Conservation (phyloP, 2,329 filamentous ascomycete species). For the Chaetomium strumarium region DNA sequence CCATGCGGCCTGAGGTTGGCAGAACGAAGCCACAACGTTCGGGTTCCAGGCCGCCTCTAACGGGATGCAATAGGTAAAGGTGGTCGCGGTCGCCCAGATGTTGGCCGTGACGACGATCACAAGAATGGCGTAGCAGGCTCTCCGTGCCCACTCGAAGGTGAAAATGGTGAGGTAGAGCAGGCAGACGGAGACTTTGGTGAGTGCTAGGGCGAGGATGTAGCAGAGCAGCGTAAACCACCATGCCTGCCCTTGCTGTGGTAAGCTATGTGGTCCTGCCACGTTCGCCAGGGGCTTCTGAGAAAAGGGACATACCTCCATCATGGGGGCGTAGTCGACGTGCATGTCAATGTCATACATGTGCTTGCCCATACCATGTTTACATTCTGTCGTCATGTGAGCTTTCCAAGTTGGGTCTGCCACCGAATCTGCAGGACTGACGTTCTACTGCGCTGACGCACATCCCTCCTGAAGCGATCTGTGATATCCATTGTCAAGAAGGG, state of each 20-base stretch:
- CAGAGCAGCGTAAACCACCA: conserved; percentile 25
- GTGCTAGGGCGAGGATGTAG: conserved; percentile 23
- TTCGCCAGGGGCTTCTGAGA: not conserved
- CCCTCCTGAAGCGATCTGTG: conserved; percentile 20
- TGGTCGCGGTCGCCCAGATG: conserved; percentile 18
- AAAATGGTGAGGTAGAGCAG: conserved; percentile 29
- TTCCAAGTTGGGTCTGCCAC: not conserved
- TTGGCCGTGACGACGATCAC: conserved; percentile 22
- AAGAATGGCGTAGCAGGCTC: conserved; percentile 25
- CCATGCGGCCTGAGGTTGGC: conserved; percentile 12
- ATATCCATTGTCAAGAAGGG: not conserved
- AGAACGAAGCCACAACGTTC: conserved; percentile 6
- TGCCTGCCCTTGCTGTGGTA: conserved; percentile 1
- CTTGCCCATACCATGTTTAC: conserved; percentile 18
- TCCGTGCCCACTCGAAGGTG: conserved; percentile 27
- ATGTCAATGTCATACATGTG: conserved; percentile 18
- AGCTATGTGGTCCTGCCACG: not conserved
- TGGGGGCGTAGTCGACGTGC: not conserved
- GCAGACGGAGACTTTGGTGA: conserved; percentile 28
- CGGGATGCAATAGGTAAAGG: conserved; percentile 26
- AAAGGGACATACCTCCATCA: conserved; percentile 11
- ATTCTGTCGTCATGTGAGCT: conserved; percentile 11
- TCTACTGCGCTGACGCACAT: conserved; percentile 12
- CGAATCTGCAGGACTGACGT: conserved; percentile 3
- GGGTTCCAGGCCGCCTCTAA: conserved; percentile 25